Evolutionary conservation across 345 rosid species (phyloP).

Genomic region (Gossypium thurberi): DNA sequence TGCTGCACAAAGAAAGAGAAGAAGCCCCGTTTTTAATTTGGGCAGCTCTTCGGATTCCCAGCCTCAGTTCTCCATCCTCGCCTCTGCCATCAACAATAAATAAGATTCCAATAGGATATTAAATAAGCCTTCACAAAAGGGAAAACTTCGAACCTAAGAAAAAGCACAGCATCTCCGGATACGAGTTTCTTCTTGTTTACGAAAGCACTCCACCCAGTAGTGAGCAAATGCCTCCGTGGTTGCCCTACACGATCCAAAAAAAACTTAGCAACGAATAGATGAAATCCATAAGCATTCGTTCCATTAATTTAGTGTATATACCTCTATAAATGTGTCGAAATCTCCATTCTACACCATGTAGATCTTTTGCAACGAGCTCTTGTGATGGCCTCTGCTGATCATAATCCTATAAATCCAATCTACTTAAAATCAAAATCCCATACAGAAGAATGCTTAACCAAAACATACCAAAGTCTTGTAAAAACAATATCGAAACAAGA

Average conservation of each 20-base stretch:
- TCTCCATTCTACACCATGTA: slow-evolving; percentile 92
- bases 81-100: slow-evolving; percentile 48
- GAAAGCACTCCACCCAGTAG: slow-evolving; percentile 99
- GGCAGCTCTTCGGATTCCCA: slow-evolving; percentile 89
- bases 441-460: not conserved
- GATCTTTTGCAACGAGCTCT: slow-evolving; percentile 95
- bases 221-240: slow-evolving; percentile 97
- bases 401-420: slow-evolving; percentile 58
- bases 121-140: not conserved
- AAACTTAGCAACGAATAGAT: not conserved
- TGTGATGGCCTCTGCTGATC: slow-evolving; percentile 93
- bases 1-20: slow-evolving; percentile 41
- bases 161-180: slow-evolving; percentile 98
- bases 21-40: slow-evolving; percentile 53
- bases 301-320: slow-evolving; percentile 26
- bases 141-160: slow-evolving; percentile 54
- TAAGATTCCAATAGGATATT: not conserved
- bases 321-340: slow-evolving; percentile 96
- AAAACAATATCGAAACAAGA: not conserved
- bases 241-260: slow-evolving; percentile 49
- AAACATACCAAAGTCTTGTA: not conserved
- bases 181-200: slow-evolving; percentile 97
- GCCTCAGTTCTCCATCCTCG: slow-evolving; percentile 81
- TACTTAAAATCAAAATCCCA: slow-evolving; percentile 1
- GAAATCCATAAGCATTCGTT: not conserved